Conservation (phyloP, 2,329 filamentous ascomycete species). For the Aureobasidium sp. region DNA sequence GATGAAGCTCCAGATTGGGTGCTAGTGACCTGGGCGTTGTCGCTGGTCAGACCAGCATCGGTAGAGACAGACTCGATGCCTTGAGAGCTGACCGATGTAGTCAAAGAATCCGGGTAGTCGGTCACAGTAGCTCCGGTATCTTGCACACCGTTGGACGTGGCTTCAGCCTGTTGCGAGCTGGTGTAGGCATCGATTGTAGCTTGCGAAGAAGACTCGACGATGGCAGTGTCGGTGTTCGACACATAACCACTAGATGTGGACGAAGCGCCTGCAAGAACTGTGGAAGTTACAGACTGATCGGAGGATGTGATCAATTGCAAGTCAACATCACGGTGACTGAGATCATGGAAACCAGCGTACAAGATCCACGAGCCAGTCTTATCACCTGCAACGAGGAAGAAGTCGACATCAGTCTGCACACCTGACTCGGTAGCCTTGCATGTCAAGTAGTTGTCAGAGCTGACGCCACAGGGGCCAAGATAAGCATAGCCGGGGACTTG, state of each 20-base stretch:
- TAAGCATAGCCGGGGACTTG: background rate
- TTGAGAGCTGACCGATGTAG: background rate
- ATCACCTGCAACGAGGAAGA: slow-evolving; percentile 4
- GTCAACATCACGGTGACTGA: background rate
- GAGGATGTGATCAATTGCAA: background rate
- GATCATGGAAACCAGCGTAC: slow-evolving; percentile 4
- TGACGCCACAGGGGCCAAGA: background rate
- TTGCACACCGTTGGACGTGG: background rate
- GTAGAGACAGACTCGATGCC: background rate
- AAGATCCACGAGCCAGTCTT: background rate
- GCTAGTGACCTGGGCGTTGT: background rate
- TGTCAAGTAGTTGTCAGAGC: background rate
- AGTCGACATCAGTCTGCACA: background rate
- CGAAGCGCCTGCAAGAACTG: background rate
- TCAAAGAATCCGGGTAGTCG: background rate
- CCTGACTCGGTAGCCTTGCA: background rate
- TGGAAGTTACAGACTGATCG: background rate
- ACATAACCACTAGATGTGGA: background rate
- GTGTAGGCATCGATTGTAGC: background rate
- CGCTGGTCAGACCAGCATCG: background rate
- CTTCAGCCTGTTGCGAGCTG: background rate
- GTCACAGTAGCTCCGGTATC: background rate
- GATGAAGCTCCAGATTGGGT: background rate
- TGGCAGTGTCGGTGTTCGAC: background rate
- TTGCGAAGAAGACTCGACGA: background rate